Evolutionary conservation across 2,329 filamentous ascomycete genomes (phyloP).

Genomic region (Pseudopyricularia javanii): DNA sequence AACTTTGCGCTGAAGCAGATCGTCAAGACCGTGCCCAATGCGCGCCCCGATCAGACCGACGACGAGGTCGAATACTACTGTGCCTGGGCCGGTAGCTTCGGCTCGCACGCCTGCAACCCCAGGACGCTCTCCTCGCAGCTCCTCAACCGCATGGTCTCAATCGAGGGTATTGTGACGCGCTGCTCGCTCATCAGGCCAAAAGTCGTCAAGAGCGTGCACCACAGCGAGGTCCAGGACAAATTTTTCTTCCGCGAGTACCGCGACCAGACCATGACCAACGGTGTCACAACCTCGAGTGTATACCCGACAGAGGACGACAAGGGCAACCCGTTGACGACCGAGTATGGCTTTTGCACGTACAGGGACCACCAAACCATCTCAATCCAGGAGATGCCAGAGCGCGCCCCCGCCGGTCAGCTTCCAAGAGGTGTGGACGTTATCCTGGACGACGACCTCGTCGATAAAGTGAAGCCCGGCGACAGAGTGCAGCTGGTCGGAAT

Average conservation of each 20-base stretch:
- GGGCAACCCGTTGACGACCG: constrained; percentile 82
- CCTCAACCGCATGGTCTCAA: constrained; percentile 91
- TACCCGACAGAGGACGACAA: constrained; percentile 92
- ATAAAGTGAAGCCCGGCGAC: constrained; percentile 89
- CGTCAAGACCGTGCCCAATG: constrained; percentile 65
- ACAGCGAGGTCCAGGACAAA: constrained; percentile 73
- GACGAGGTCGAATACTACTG: constrained; percentile 87
- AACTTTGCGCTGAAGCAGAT: constrained; percentile 83
- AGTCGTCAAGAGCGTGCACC: constrained; percentile 96
- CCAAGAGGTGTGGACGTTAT: constrained; percentile 94
- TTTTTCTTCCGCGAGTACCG: constrained; percentile 86
- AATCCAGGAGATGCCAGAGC: constrained; percentile 98
- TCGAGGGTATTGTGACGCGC: constrained; percentile 95
- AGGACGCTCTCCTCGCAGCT: constrained; percentile 80
- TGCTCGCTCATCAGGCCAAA: constrained; percentile 93
- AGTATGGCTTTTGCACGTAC: constrained; percentile 93
- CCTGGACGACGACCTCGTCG: constrained; percentile 90
- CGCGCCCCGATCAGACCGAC: constrained; percentile 61
- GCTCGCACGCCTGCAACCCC: constrained; percentile 88
- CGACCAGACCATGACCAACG: constrained; percentile 96
- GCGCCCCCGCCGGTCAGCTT: constrained; percentile 87
- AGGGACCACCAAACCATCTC: constrained; percentile 95
- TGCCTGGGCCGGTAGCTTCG: constrained; percentile 93
- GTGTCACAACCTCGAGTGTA: constrained; percentile 77
- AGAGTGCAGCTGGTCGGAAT: constrained; percentile 95